Evolutionary conservation across 2,329 filamentous ascomycete genomes (phyloP).

Genomic region (Hymenoscyphus fructigenus): DNA sequence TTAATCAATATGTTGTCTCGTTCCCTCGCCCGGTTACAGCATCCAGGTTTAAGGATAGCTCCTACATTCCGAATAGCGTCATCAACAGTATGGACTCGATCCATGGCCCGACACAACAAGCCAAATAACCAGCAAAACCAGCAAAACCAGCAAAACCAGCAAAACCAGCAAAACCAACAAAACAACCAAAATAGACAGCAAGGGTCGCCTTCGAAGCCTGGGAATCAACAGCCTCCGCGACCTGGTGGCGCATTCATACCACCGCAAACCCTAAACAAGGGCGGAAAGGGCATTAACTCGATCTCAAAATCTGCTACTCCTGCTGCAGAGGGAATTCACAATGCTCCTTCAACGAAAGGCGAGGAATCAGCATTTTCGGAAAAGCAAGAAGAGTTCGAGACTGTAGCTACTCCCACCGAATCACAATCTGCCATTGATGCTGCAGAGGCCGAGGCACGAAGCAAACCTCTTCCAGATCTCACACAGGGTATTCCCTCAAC

Average conservation of each 20-base stretch:
- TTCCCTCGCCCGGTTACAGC: constrained; percentile 31
- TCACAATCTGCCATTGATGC: constrained; percentile 39
- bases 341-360: constrained; percentile 17
- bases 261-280: constrained; percentile 22
- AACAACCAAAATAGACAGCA: constrained; percentile 32
- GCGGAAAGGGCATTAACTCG: constrained; percentile 12
- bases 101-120: constrained; percentile 44
- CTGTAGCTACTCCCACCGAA: constrained; percentile 35
- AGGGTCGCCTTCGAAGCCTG: constrained; percentile 25
- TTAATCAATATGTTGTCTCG: constrained; percentile 35
- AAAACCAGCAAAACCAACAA: constrained; percentile 24
- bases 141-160: constrained; percentile 30
- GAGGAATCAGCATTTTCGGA: constrained; percentile 23
- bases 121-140: constrained; percentile 28
- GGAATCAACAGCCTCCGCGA: constrained; percentile 18
- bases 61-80: constrained; percentile 36
- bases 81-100: constrained; percentile 43
- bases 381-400: constrained; percentile 36
- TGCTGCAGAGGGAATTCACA: constrained; percentile 23
- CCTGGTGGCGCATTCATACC: constrained; percentile 23
- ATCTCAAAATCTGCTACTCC: not conserved
- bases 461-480: constrained; percentile 79
- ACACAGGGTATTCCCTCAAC: constrained; percentile 95
- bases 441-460: constrained; percentile 48
- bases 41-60: constrained; percentile 28